These are phyloP conservation scores for Amanita polypyramis DNA, from an alignment of 768 basidiomycete species.

Conservation along the genomic window DNA sequence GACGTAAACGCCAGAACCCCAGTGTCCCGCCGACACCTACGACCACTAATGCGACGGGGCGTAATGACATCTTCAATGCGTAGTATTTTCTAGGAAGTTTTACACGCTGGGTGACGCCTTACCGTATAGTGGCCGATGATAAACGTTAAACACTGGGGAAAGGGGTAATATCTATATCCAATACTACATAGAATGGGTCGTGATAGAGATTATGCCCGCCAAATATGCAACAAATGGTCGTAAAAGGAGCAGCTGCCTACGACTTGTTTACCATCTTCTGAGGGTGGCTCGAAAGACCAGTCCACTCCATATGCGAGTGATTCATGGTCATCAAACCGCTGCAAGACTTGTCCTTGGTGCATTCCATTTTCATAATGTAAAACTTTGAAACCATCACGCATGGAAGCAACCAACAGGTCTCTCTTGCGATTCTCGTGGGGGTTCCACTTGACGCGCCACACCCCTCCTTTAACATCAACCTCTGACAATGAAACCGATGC, in stretches of 20 bases:
- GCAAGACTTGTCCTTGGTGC: slow-evolving; percentile 28
- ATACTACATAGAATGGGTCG: too few relatives aligned
- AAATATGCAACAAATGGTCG: slow-evolving; percentile 75
- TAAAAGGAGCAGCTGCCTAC: slow-evolving; percentile 95
- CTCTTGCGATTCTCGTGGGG: slow-evolving; percentile 52
- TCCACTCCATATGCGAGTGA: slow-evolving; percentile 90
- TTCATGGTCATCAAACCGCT: slow-evolving; percentile 63
- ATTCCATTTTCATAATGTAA: slow-evolving; percentile 33
- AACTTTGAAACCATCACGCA: slow-evolving; percentile 96
- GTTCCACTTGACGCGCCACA: slow-evolving; percentile 97
- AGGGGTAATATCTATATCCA: not conserved
- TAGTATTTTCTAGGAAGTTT: too few relatives aligned
- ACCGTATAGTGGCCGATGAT: too few relatives aligned
- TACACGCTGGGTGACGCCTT: too few relatives aligned
- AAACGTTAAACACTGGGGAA: too few relatives aligned
- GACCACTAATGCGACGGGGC: slow-evolving; percentile 13
- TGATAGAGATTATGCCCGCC: slow-evolving; percentile 44
- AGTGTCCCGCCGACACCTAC: slow-evolving; percentile 20
- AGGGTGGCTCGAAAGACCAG: slow-evolving; percentile 51
- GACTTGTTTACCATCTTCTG: slow-evolving; percentile 28
- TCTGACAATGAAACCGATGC: slow-evolving; percentile 43
- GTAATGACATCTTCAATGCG: slow-evolving; percentile 8
- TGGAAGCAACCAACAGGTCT: slow-evolving; percentile 88
- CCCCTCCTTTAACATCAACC: slow-evolving; percentile 78
- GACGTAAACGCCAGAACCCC: slow-evolving; percentile 25